Conservation (phyloP, 345 rosid genomes). For the Anacardium occidentale region DNA sequence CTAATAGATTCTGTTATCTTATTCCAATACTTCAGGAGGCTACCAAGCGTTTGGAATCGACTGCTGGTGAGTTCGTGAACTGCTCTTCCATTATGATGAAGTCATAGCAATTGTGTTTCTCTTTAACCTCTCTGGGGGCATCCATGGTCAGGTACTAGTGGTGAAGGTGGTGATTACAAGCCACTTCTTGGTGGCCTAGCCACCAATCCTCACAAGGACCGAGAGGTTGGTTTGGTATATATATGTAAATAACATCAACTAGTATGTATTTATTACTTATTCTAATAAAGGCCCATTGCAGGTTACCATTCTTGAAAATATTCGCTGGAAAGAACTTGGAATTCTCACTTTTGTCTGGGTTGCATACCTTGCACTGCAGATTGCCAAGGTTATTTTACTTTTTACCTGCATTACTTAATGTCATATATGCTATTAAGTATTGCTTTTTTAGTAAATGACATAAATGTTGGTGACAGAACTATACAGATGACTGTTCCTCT, state of each 20-base stretch:
- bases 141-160: not conserved
- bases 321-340: constrained; percentile 39
- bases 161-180: not conserved
- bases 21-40: constrained; percentile 30
- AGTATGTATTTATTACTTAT: not conserved
- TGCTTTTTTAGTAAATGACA: too few relatives aligned
- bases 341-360: constrained; percentile 35
- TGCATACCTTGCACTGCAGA: constrained; percentile 30
- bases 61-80: not conserved
- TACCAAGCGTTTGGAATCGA: constrained; percentile 27
- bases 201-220: constrained; percentile 1
- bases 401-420: too few relatives aligned
- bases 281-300: constrained; percentile 6
- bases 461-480: constrained; percentile 19
- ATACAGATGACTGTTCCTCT: constrained; percentile 30
- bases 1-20: too few relatives aligned
- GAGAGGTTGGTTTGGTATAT: not conserved
- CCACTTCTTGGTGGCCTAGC: not conserved
- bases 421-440: too few relatives aligned
- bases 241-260: too few relatives aligned
- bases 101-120: too few relatives aligned
- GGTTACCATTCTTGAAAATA: constrained; percentile 36
- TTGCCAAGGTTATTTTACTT: constrained; percentile 32
- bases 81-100: too few relatives aligned
- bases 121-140: not conserved